A percentile compares a stretch with the other conserved stretches of the same genome.
Conservation (phyloP, 2,329 filamentous ascomycete genomes). For the Microcyclospora pomicola region DNA sequence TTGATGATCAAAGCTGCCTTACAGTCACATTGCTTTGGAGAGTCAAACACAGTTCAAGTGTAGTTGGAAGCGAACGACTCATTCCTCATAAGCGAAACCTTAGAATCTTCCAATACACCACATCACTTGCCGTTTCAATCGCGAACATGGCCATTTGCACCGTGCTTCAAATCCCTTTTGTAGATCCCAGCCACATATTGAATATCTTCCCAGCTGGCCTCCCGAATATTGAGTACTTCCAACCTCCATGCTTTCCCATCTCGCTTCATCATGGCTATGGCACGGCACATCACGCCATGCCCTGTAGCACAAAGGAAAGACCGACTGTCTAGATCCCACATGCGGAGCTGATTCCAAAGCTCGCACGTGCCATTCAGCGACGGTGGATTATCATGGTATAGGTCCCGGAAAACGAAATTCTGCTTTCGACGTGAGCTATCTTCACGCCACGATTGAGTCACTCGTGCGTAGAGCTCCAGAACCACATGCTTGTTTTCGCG, state of each 20-base stretch:
- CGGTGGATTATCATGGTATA: conserved; percentile 46
- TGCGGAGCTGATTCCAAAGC: conserved; percentile 31
- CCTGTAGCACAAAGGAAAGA: conserved; percentile 25
- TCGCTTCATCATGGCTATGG: conserved; percentile 35
- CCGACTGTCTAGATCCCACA: conserved; percentile 33
- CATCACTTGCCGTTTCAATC: too few species aligned
- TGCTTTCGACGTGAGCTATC: conserved; percentile 32
- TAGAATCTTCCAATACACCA: too few species aligned
- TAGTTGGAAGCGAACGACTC: too few species aligned
- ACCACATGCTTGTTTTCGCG: conserved; percentile 36
- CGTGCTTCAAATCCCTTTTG: background rate
- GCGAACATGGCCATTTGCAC: too few species aligned
- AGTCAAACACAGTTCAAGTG: too few species aligned
- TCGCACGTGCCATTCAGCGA: conserved; percentile 35
- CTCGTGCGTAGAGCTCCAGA: conserved; percentile 51
- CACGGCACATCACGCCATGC: conserved; percentile 30
- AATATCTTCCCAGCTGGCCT: conserved; percentile 42
- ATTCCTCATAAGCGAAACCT: too few species aligned
- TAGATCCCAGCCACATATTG: conserved; percentile 35
- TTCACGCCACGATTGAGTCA: conserved; percentile 45
- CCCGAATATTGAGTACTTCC: conserved; percentile 37
- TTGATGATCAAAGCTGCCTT: too few species aligned
- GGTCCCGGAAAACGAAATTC: conserved; percentile 49
- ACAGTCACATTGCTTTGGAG: too few species aligned
- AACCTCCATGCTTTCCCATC: conserved; percentile 31